A percentile compares a stretch with the other conserved stretches of the same genome.
Evolutionary conservation across 1,284 basidiomycete genomes (phyloP).

Genomic region (Cerioporus squamosus): DNA sequence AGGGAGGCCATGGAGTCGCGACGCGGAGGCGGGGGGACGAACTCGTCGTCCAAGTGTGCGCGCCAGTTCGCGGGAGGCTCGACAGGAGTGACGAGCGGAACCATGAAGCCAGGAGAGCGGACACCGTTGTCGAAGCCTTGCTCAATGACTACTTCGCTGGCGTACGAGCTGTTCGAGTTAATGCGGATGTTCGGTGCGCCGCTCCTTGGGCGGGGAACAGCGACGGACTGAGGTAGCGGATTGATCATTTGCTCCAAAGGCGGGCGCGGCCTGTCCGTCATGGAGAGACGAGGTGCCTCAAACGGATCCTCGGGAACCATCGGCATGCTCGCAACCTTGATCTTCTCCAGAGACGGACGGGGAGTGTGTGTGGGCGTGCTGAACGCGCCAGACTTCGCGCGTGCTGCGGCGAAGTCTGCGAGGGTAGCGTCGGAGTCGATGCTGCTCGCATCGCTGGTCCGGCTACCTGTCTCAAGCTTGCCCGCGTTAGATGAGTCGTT

Average conservation of each 20-base stretch:
- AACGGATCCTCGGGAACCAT: conserved; percentile 19
- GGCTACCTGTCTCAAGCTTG: conserved; percentile 15
- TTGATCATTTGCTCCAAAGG: conserved; percentile 9
- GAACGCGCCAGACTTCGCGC: conserved; percentile 15
- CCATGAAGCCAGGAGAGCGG: conserved; percentile 10
- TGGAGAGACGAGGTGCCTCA: conserved; percentile 12
- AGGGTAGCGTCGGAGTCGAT: conserved; percentile 18
- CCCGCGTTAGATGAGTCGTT: conserved; percentile 10
- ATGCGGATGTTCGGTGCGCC: conserved; percentile 9
- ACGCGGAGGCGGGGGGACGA: conserved; percentile 11
- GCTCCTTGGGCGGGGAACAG: neutral
- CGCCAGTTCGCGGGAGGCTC: conserved; percentile 15
- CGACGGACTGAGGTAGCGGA: neutral
- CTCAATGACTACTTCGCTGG: conserved; percentile 9
- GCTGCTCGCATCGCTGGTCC: conserved; percentile 13
- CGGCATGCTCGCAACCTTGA: conserved; percentile 9
- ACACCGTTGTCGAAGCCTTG: conserved; percentile 5
- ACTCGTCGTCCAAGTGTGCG: conserved; percentile 1
- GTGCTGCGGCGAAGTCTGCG: conserved; percentile 4
- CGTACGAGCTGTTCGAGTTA: conserved; percentile 10
- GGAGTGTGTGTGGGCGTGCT: conserved; percentile 15
- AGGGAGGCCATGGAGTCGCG: conserved; percentile 22
- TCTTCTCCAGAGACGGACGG: conserved; percentile 17
- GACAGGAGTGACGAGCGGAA: conserved; percentile 22
- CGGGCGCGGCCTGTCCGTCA: conserved; percentile 2